A percentile compares a stretch with the other conserved stretches of the same genome.
Evolutionary conservation across 1,284 basidiomycete genomes (phyloP).

Genomic region (Rhodotorula sp.): DNA sequence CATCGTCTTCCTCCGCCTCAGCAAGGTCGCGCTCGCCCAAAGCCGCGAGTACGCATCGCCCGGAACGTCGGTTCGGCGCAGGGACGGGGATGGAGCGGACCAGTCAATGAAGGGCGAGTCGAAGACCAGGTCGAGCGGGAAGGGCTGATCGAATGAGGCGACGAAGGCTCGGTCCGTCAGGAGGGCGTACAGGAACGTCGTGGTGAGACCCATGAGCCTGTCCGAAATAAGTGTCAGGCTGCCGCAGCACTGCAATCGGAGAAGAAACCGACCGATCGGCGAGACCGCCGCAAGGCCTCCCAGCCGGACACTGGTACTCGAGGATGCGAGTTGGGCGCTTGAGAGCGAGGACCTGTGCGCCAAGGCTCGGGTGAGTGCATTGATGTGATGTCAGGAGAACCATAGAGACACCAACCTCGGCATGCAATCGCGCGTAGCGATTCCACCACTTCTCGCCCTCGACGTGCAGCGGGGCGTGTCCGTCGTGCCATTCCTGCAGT

Average conservation of each 20-base stretch:
- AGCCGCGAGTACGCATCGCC: background rate
- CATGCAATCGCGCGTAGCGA: constrained; percentile 15
- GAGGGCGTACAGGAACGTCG: constrained; percentile 26
- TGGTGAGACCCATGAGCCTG: constrained; percentile 25
- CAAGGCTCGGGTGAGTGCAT: background rate
- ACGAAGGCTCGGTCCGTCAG: constrained; percentile 22
- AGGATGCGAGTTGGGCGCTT: constrained; percentile 7
- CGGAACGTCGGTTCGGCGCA: no score
- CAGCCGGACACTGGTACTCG: constrained; percentile 10
- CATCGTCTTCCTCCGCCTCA: background rate
- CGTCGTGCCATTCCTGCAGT: constrained; percentile 16
- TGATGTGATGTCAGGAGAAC: background rate
- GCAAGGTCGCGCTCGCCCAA: background rate
- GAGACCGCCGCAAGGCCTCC: constrained; percentile 12
- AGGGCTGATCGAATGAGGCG: constrained; percentile 19
- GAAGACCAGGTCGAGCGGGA: constrained; percentile 24
- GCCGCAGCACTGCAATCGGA: background rate
- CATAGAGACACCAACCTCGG: background rate
- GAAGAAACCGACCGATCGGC: constrained; percentile 10
- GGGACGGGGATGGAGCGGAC: background rate
- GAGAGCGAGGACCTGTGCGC: background rate
- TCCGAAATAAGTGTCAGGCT: background rate
- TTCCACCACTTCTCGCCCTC: constrained; percentile 16
- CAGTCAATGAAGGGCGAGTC: constrained; percentile 27
- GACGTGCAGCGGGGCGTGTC: background rate